phyloP scores from a whole-genome alignment of 2,329 filamentous ascomycete species.

The Harringtonia aguacate region DNA sequence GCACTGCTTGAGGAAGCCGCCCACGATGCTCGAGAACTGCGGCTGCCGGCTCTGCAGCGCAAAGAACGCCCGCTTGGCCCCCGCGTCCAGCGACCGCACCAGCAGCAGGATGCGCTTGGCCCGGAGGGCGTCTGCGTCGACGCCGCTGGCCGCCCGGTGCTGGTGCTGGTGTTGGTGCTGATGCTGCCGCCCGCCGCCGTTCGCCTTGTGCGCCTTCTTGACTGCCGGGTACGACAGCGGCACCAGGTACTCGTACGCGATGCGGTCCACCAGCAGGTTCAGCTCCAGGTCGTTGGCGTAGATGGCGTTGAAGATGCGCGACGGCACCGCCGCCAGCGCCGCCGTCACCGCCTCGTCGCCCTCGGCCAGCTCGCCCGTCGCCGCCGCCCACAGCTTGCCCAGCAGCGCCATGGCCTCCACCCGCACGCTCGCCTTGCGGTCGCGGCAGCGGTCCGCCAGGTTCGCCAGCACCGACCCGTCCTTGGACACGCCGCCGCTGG shows the following conservation, averaged over 20 bases:
- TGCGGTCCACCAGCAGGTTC: slow-evolving; percentile 72
- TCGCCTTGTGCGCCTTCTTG: slow-evolving; percentile 51
- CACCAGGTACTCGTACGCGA: slow-evolving; percentile 79
- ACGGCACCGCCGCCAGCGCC: slow-evolving; percentile 73
- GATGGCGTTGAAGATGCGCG: slow-evolving; percentile 73
- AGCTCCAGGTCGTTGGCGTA: slow-evolving; percentile 86
- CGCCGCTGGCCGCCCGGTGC: slow-evolving; percentile 21
- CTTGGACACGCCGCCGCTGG: slow-evolving; percentile 62
- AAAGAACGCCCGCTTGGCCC: slow-evolving; percentile 80
- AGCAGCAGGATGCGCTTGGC: slow-evolving; percentile 77
- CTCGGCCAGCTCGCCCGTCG: slow-evolving; percentile 72
- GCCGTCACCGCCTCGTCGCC: slow-evolving; percentile 66
- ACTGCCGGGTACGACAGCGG: slow-evolving; percentile 73
- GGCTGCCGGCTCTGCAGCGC: slow-evolving; percentile 71
- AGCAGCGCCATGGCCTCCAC: slow-evolving; percentile 79
- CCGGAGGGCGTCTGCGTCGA: slow-evolving; percentile 65
- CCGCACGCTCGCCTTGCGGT: slow-evolving; percentile 71
- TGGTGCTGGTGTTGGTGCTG: too few species aligned
- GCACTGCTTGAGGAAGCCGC: slow-evolving; percentile 70
- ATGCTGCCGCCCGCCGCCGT: background rate
- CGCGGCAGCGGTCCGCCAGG: slow-evolving; percentile 79
- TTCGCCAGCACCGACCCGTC: slow-evolving; percentile 69
- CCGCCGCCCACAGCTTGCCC: slow-evolving; percentile 87
- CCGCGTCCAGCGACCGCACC: slow-evolving; percentile 64
- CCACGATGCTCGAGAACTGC: slow-evolving; percentile 60